Evolutionary conservation across 805 yeast genomes (phyloP), one percentile per base, ranked within the genome.

Genomic region (Schwanniomyces occidentalis): DNA sequence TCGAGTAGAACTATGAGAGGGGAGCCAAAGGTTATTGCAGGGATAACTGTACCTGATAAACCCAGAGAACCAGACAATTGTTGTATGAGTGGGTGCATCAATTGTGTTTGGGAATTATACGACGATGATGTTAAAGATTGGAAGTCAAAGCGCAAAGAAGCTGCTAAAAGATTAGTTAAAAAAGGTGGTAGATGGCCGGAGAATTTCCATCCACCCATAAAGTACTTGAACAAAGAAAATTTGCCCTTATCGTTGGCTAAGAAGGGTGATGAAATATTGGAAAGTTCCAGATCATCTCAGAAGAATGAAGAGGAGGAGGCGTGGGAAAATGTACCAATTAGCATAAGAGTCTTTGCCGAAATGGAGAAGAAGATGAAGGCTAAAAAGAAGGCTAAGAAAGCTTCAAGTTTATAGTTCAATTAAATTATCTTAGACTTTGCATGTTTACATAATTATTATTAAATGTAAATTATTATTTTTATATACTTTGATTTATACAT

Each of bases 71-170:
- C 98, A 2, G 95, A 90, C 48, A 89, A 91, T 58, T 91, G 99
- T 58, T 91, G 99, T 60, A 89, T 89, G 95, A 82, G 93, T 38
- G 99, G 99, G 1, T 91, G 99, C 59, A 80, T 87, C 19, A 89
- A 91, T 60, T 91, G 99, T 59, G 98, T 91, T 2, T 93, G 98
- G 98, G 96, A 90, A 49, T 64, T 86, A 35, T 91, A 78, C 56
- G 82, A 84, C 45, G 97, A 91, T 34, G 98, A 93, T 55, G 51
- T 90, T 32, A 81, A 78, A 43, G 87, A 87, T 21, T 93, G 96
- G 96, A 78, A 80, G 49, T 54, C 43, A 1, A 61, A 69, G 50
- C 66, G 95, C 13, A 61, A 60, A 24, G 56, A 69, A 37, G 96
- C 96, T 0, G 84, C 73, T 0, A 29, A 45, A 5, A 49, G 46